These are phyloP conservation scores for Inonotus hispidus DNA, from an alignment of 1,284 basidiomycete genomes.

Conservation along the genomic window DNA sequence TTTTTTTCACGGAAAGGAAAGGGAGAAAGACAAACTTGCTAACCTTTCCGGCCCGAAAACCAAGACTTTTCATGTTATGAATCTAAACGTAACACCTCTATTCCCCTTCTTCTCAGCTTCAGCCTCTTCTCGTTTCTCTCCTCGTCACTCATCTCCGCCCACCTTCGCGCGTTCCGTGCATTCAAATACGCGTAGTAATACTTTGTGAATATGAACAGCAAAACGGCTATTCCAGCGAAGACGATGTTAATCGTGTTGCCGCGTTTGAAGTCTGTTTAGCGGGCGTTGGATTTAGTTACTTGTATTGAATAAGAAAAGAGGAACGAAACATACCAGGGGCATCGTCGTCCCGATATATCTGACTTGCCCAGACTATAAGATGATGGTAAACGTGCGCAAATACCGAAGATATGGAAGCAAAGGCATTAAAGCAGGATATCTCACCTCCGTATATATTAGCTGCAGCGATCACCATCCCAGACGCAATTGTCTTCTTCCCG, in stretches of 20 bases:
- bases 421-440: neutral
- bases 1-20: too few species aligned
- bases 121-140: constrained; percentile 26
- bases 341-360: constrained; percentile 35
- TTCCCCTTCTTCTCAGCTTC: constrained; percentile 31
- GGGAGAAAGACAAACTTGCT: neutral
- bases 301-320: neutral
- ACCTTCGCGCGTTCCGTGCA: constrained; percentile 22
- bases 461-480: constrained; percentile 31
- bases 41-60: neutral
- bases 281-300: neutral
- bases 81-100: constrained; percentile 30
- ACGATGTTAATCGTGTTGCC: constrained; percentile 36
- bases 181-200: constrained; percentile 29
- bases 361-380: constrained; percentile 14
- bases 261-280: constrained; percentile 29
- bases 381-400: too few species aligned
- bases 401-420: neutral
- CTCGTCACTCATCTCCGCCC: constrained; percentile 24
- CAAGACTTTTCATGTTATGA: constrained; percentile 26
- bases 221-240: constrained; percentile 29
- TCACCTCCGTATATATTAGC: constrained; percentile 29
- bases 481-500: constrained; percentile 32
- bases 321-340: constrained; percentile 27
- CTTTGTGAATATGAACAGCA: constrained; percentile 33